Percentiles rank a stretch among this genome's conserved stretches.
phyloP scores from a whole-genome alignment of 1,284 basidiomycete species.

The Xerocomus nothofagi region DNA sequence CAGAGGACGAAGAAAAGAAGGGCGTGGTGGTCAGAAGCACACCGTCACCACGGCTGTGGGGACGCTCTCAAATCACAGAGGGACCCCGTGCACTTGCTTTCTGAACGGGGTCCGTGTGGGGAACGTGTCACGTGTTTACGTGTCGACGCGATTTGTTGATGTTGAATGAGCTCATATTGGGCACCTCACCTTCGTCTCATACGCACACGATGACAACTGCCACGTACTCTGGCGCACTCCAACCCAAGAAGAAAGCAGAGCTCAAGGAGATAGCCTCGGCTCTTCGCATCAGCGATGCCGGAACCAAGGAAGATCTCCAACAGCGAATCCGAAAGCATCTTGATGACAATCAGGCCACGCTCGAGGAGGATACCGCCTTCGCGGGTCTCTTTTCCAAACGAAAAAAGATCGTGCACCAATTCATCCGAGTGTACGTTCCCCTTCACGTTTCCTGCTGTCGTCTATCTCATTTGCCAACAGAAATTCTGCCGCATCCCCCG shows the following conservation, averaged over 20 bases:
- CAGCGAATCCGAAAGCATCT: conserved; percentile 58
- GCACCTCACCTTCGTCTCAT: conserved; percentile 1
- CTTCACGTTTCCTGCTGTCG: neutral
- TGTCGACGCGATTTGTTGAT: conserved; percentile 33
- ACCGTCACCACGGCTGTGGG: no score
- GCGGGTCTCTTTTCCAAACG: conserved; percentile 51
- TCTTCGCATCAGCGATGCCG: conserved; percentile 48
- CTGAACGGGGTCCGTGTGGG: conserved; percentile 15
- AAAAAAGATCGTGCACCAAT: conserved; percentile 41
- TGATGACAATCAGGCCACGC: conserved; percentile 46
- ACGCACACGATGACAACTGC: conserved; percentile 25
- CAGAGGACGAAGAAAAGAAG: conserved; percentile 11
- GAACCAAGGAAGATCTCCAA: conserved; percentile 61
- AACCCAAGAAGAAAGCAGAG: conserved; percentile 61
- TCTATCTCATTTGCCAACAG: conserved; percentile 19
- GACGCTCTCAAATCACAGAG: no score
- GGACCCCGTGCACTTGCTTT: neutral
- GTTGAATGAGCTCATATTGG: conserved; percentile 23
- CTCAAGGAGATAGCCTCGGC: conserved; percentile 56
- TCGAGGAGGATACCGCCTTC: conserved; percentile 56
- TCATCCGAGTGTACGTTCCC: conserved; percentile 12
- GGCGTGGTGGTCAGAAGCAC: neutral
- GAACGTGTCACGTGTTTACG: conserved; percentile 28
- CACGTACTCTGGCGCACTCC: conserved; percentile 48
- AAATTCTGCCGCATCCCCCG: conserved; percentile 18